Evolutionary conservation across 495 filamentous ascomycete genomes (phyloP).

Genomic region (Podospora pseudopauciseta): DNA sequence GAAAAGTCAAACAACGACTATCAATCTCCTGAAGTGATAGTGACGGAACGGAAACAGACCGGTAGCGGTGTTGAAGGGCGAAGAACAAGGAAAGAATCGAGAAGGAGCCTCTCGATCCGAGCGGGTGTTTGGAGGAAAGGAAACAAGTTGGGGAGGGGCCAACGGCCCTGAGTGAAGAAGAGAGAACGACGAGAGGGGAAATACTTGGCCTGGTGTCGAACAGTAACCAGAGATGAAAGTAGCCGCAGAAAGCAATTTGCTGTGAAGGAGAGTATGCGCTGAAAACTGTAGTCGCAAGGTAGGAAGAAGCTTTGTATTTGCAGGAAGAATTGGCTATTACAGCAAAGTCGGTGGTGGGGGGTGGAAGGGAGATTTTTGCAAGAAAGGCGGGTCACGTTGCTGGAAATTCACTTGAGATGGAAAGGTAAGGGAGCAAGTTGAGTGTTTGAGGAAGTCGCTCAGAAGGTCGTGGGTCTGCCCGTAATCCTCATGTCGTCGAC

Average conservation of each 20-base stretch:
- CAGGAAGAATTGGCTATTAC: background rate
- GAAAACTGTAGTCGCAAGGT: background rate
- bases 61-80: background rate
- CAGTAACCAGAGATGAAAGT: background rate
- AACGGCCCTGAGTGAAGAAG: background rate
- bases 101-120: background rate
- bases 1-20: background rate
- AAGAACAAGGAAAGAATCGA: background rate
- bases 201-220: background rate
- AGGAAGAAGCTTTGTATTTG: background rate
- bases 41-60: background rate
- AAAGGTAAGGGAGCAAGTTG: background rate
- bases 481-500: background rate
- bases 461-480: background rate
- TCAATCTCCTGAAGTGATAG: background rate
- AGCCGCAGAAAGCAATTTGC: background rate
- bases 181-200: background rate
- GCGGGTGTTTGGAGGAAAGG: background rate
- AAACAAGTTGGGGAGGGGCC: background rate
- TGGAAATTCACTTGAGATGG: background rate
- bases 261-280: background rate
- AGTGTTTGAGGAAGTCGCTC: background rate
- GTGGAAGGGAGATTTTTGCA: background rate
- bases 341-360: background rate
- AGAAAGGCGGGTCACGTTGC: background rate